A percentile compares a stretch with the other conserved stretches of the same genome.
These are phyloP conservation scores for Delitschia confertaspora DNA, from an alignment of 495 filamentous ascomycete species.

Conservation along the genomic window DNA sequence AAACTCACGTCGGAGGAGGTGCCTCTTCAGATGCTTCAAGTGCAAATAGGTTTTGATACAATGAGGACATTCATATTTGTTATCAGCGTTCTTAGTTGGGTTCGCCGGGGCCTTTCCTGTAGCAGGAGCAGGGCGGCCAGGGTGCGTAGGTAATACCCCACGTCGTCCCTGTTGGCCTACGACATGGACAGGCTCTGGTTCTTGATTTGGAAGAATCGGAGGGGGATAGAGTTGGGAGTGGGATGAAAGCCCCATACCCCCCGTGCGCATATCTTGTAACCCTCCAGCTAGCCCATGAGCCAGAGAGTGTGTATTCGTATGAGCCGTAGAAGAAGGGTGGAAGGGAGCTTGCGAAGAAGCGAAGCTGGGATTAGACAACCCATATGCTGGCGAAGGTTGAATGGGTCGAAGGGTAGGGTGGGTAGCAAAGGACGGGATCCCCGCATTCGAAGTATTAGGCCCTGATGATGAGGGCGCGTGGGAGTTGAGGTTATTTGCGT, in stretches of 20 bases:
- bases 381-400: constrained; percentile 22
- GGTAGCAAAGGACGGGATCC: constrained; percentile 18
- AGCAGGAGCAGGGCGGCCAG: constrained; percentile 63
- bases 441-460: constrained; percentile 11
- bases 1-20: constrained; percentile 85
- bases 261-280: constrained; percentile 22
- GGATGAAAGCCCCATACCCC: constrained; percentile 11
- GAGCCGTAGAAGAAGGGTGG: constrained; percentile 10
- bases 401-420: constrained; percentile 25
- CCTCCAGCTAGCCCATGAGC: constrained; percentile 11
- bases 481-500: constrained; percentile 23
- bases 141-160: constrained; percentile 82
- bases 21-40: constrained; percentile 93
- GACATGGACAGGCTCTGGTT: constrained; percentile 70
- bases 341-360: constrained; percentile 15
- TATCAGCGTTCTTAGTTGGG: constrained; percentile 86
- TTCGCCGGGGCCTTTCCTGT: constrained; percentile 68
- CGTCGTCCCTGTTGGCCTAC: constrained; percentile 86
- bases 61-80: constrained; percentile 94
- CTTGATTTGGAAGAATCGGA: constrained; percentile 27
- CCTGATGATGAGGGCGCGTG: constrained; percentile 18
- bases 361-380: constrained; percentile 13
- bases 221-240: constrained; percentile 21
- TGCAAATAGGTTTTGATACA: constrained; percentile 97
- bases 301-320: constrained; percentile 20